Evolutionary conservation across 2,329 filamentous ascomycete species (phyloP), one percentile per base, ranked within the genome.

Genomic region (Drechslera avenae): DNA sequence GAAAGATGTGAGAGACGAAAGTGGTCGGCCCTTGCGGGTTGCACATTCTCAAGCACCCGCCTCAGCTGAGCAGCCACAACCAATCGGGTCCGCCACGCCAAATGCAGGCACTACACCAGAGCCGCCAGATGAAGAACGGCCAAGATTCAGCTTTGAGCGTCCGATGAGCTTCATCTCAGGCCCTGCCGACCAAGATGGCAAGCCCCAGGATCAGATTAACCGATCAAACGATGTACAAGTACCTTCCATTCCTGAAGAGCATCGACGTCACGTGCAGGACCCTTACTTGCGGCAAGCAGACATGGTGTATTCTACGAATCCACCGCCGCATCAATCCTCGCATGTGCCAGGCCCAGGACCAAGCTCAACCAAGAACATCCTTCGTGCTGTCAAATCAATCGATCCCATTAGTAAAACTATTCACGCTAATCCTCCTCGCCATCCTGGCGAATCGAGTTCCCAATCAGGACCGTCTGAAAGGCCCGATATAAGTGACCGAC

Each of bases 131-230:
- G 64, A 60, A 6, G 61, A 60, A 4, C 28, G 39, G 10, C 51
- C 59, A 30, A 62, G 66, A 39, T 68, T 65, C 39, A 72, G 69
- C 46, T 57, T 57, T 10, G 71, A 71, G 21, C 60, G 71, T 16
- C 71, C 70, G 5, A 73, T 73, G 71, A 73, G 71, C 53, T 73
- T 73, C 41, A 50, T 72, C 19, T 71, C 65, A 33, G 66, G 67
- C 10, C 62, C 66, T 42, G 62, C 65, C 17, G 71, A 73, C 52
- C 59, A 64, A 14, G 63, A 69, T 46, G 71, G 70, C 19, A 61
- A 62, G 18, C 68, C 68, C 12, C 70, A 73, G 32, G 71, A 73
- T 37, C 66, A 73, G 46, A 71, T 73, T 59, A 72, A 69, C 44
- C 62, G 59, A 16, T 39, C 36, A 32, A 47, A 48, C 19, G 44